Evolutionary conservation across 2,329 filamentous ascomycete species (phyloP), one percentile per base, ranked within the genome.

Genomic region (Pyrenochaeta sp.): DNA sequence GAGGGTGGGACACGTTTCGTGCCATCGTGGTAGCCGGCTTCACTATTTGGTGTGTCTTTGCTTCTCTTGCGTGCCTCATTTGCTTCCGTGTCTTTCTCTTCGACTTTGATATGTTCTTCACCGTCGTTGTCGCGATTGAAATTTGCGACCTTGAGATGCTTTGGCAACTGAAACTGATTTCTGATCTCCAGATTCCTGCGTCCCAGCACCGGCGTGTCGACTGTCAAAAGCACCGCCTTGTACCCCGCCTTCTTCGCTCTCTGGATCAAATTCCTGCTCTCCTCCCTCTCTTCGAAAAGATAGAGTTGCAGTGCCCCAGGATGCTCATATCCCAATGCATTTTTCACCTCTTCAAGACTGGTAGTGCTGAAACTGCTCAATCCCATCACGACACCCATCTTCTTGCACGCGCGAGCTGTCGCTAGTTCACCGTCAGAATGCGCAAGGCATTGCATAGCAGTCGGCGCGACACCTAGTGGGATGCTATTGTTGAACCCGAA

Each of bases 281-380:
- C 40, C 0, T 51, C 56, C 0, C 67, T 49, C 27, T 68, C 60
- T 37, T 72, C 68, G 6, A 77, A 75, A 0, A 84, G 82, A 49
- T 80, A 79, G 1, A 79, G 49, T 30, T 78, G 77, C 21, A 75
- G 61, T 17, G 73, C 75, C 9, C 74, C 59, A 0, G 72, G 69
- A 18, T 64, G 60, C 1, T 71, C 64, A 0, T 62, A 45, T 0
- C 56, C 61, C 1, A 87, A 70, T 1, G 73, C 73, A 56, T 81
- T 81, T 14, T 83, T 83, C 0, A 80, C 77, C 11, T 71, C 70
- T 41, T 78, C 74, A 15, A 81, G 70, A 10, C 76, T 71, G 37
- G 75, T 73, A 10, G 77, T 79, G 1, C 77, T 74, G 18, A 76
- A 69, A 4, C 72, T 77, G 1, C 73, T 72, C 51, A 75, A 58